Evolutionary conservation across 192 early-diverging fungal species (phyloP).

Genomic region (Lunasporangiospora selenospora): DNA sequence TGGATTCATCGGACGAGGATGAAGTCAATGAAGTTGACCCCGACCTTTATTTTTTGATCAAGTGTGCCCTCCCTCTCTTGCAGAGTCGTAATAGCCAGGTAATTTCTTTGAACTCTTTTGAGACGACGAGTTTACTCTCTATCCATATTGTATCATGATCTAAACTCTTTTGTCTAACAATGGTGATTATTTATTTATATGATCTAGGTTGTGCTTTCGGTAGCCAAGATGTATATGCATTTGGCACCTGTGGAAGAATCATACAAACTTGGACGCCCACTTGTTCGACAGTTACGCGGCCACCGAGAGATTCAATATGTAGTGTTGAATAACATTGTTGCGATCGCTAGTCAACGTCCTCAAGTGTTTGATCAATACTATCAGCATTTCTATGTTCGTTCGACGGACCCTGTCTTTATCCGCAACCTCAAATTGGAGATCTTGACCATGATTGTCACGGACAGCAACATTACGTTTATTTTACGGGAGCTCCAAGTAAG

Average conservation of each 20-base stretch:
- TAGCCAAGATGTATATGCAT: conserved; percentile 72
- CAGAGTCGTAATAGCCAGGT: conserved; percentile 88
- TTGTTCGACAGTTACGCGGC: conserved; percentile 76
- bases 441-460: conserved; percentile 69
- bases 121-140: too few relatives aligned
- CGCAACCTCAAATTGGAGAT: conserved; percentile 88
- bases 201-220: conserved; percentile 71
- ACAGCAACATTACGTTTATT: conserved; percentile 71
- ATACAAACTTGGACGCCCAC: conserved; percentile 66
- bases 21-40: conserved; percentile 63
- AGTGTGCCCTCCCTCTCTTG: conserved; percentile 73
- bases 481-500: conserved; percentile 78
- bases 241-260: conserved; percentile 64
- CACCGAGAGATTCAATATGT: conserved; percentile 83
- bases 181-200: background rate
- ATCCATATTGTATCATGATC: too few relatives aligned
- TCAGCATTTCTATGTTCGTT: conserved; percentile 82
- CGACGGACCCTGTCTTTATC: conserved; percentile 79
- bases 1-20: conserved; percentile 30
- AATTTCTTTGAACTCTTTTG: too few relatives aligned
- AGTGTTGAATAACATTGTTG: conserved; percentile 77
- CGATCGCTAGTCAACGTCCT: conserved; percentile 74
- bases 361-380: conserved; percentile 73
- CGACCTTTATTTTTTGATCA: conserved; percentile 81
- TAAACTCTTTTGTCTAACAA: too few relatives aligned